Evolutionary conservation across 495 filamentous ascomycete species (phyloP).

Genomic region (Penicillium egyptiacum): DNA sequence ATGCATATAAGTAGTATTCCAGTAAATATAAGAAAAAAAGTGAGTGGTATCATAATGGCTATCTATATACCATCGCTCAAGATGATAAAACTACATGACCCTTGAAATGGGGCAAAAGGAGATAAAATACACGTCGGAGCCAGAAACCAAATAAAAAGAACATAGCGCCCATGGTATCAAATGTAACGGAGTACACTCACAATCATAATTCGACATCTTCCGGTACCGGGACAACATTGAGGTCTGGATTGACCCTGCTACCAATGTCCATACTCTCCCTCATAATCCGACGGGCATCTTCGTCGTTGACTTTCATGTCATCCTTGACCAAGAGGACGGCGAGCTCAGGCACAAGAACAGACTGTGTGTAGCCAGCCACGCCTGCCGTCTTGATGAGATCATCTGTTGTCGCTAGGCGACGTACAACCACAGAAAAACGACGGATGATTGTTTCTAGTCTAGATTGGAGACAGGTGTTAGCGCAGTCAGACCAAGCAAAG

Average conservation of each 20-base stretch:
- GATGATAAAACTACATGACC: background rate
- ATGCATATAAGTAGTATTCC: background rate
- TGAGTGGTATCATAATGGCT: slow-evolving; percentile 9
- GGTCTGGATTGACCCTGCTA: slow-evolving; percentile 67
- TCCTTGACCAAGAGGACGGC: slow-evolving; percentile 75
- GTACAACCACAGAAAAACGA: slow-evolving; percentile 60
- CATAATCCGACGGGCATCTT: slow-evolving; percentile 66
- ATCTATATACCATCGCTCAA: slow-evolving; percentile 5
- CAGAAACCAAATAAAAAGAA: background rate
- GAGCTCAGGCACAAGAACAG: slow-evolving; percentile 84
- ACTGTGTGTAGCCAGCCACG: slow-evolving; percentile 74
- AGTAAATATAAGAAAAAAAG: background rate
- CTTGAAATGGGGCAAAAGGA: background rate
- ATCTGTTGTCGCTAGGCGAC: slow-evolving; percentile 64
- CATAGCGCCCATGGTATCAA: background rate
- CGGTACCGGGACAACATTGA: slow-evolving; percentile 52
- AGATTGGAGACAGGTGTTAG: slow-evolving; percentile 7
- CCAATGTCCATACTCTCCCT: slow-evolving; percentile 75
- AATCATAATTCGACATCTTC: background rate
- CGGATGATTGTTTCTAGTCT: slow-evolving; percentile 64
- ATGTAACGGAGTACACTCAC: background rate
- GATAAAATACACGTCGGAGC: background rate
- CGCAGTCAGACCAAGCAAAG: background rate
- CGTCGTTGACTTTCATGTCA: slow-evolving; percentile 71
- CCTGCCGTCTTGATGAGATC: slow-evolving; percentile 67